Percentiles rank a stretch among this genome's conserved stretches.
phyloP scores from a whole-genome alignment of 1,139 yeast species.

The Candida smagusa region DNA sequence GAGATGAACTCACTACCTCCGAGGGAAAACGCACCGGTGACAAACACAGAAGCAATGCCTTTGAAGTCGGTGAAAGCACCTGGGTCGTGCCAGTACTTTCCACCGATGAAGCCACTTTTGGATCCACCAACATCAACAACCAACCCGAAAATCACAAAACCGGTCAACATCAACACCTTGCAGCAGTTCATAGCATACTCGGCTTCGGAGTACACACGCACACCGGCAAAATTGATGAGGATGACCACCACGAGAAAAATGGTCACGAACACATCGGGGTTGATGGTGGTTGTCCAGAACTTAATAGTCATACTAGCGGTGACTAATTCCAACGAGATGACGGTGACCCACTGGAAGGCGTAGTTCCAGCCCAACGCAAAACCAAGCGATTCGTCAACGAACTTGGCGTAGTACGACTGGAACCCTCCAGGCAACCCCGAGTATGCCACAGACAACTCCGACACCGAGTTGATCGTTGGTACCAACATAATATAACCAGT shows the following conservation, averaged over 20 bases:
- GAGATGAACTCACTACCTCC: conserved; percentile 32
- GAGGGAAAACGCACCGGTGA: conserved; percentile 36
- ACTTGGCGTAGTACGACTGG: conserved; percentile 31
- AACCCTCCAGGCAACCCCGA: conserved; percentile 33
- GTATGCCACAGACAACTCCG: conserved; percentile 35
- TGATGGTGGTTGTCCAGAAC: conserved; percentile 26
- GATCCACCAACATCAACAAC: conserved; percentile 28
- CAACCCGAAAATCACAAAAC: conserved; percentile 29
- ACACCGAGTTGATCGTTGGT: conserved; percentile 34
- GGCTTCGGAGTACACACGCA: conserved; percentile 31
- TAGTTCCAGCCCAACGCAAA: conserved; percentile 40
- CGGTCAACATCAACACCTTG: conserved; percentile 20
- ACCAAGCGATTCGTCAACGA: conserved; percentile 33
- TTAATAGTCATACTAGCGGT: conserved; percentile 36
- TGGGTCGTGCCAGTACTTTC: conserved; percentile 27
- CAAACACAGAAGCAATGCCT: conserved; percentile 39
- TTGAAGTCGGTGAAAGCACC: conserved; percentile 34
- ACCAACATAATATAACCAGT: conserved; percentile 34
- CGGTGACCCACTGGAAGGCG: conserved; percentile 33
- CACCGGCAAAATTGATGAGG: conserved; percentile 24
- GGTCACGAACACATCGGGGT: conserved; percentile 29
- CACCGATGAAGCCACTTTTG: conserved; percentile 25
- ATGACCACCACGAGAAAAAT: conserved; percentile 25
- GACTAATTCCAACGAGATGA: conserved; percentile 35
- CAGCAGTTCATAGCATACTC: conserved; percentile 25